Evolutionary conservation across 2,329 filamentous ascomycete species (phyloP).

Genomic region (Didymellaceae sp.): DNA sequence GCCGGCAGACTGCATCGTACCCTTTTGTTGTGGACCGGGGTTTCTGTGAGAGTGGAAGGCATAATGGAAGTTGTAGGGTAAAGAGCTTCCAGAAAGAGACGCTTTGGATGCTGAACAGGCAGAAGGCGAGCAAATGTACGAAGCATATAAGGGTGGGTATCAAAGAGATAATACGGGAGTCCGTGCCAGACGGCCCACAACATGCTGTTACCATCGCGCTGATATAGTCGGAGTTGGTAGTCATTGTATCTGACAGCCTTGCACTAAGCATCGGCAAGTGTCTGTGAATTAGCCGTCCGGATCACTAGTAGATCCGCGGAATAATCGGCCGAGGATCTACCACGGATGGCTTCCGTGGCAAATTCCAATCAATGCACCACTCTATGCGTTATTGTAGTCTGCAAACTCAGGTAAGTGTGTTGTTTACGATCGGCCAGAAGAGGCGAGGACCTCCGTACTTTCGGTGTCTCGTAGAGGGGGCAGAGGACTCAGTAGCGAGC

Average conservation of each 20-base stretch:
- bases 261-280: neutral
- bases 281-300: neutral
- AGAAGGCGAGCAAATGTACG: neutral
- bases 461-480: too few relatives aligned
- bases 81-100: neutral
- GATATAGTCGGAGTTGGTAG: neutral
- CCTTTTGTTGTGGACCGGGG: slow-evolving; percentile 7
- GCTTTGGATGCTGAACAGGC: neutral
- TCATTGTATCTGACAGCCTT: neutral
- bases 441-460: too few relatives aligned
- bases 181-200: neutral
- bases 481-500: too few relatives aligned
- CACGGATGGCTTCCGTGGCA: too few relatives aligned
- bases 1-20: slow-evolving; percentile 38
- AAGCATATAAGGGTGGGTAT: neutral
- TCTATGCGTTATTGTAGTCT: too few relatives aligned
- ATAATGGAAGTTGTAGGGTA: neutral
- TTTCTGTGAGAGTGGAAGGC: neutral
- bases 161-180: neutral
- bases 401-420: too few relatives aligned
- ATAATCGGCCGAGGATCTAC: too few relatives aligned
- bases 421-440: too few relatives aligned
- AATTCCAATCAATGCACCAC: too few relatives aligned
- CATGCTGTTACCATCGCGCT: neutral
- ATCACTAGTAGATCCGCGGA: neutral